Base-by-base conservation (phyloP, 768 basidiomycete genomes). In the Tylopilus balloui region DNA sequence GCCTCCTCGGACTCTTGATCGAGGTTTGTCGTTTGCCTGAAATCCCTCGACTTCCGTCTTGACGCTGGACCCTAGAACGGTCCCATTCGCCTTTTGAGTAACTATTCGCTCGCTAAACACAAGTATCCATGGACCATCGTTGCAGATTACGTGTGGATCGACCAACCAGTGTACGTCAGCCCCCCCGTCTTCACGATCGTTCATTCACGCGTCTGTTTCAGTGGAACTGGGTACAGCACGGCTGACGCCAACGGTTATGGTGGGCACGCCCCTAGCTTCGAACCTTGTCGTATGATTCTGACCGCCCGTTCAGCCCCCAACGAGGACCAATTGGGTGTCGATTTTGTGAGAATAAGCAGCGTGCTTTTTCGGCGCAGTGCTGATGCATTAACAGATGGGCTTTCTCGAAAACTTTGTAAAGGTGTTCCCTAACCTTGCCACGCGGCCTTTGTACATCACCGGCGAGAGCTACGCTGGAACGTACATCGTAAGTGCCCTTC, bases 381-480 rank as follows among this genome's bases (percentile, higher is more conserved):
- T 48, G 5, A 53, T 43, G 29, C 19, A 10, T 28, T 4, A 9
- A 1, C 43, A 88, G 86, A 76, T 87, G 70, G 83, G 80, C 3
- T 88, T 88, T 64, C 62, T 89, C 25, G 67, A 65, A 25, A 88
- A 88, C 58, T 72, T 87, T 5, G 83, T 86, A 52, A 81, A 83
- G 57, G 80, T 87, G 14, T 88, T 88, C 61, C 87, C 86, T 3
- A 74, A 73, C 54, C 71, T 88, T 17, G 78, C 78, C 15, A 79
- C 69, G 2, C 78, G 87, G 23, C 86, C 86, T 15, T 69, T 88
- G 40, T 68, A 81, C 61, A 59, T 89, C n/a, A 80, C 80, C 0
- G 86, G 86, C 3, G 86, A 88, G 65, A 84, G 82, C 59, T 88
- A 87, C 64, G 79, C 86, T 19, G 86, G 86, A 21, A 75, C 71